Percentiles rank a stretch among this genome's conserved stretches.
Evolutionary conservation across 2,329 filamentous ascomycete genomes (phyloP).

Genomic region (Paraconiothyrium brasiliense): DNA sequence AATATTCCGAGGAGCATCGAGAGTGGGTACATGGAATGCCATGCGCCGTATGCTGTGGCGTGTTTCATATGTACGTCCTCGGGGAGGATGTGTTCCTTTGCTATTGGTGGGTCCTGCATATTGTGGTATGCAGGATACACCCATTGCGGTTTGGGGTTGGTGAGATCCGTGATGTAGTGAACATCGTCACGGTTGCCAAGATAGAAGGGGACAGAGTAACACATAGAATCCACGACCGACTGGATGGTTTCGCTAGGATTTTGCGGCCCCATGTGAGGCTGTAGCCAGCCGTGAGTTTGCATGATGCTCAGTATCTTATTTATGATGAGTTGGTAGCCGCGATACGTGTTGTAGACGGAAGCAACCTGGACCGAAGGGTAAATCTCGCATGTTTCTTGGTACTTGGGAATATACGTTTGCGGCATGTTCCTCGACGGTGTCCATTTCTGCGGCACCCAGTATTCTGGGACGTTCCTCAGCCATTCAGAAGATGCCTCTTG

Average conservation of each 20-base stretch:
- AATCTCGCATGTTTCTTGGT: conserved; percentile 5
- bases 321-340: conserved; percentile 7
- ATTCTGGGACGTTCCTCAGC: background rate
- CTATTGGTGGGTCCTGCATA: conserved; percentile 6
- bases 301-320: conserved; percentile 1
- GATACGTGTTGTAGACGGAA: conserved; percentile 9
- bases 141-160: background rate
- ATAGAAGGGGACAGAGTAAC: conserved; percentile 11
- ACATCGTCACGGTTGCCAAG: background rate
- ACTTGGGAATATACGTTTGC: background rate
- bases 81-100: background rate
- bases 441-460: conserved; percentile 6
- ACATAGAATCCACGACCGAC: conserved; percentile 7
- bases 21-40: conserved; percentile 9
- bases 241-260: background rate
- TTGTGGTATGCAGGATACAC: conserved; percentile 10
- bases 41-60: conserved; percentile 3
- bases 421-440: background rate
- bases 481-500: conserved; percentile 1
- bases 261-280: conserved; percentile 1
- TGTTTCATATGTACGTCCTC: conserved; percentile 1
- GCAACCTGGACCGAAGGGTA: conserved; percentile 9
- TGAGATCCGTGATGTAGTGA: conserved; percentile 5
- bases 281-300: conserved; percentile 3
- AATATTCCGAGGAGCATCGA: conserved; percentile 1